These are phyloP conservation scores for Mycena vulgaris DNA, from an alignment of 768 basidiomycete genomes.

Conservation along the genomic window DNA sequence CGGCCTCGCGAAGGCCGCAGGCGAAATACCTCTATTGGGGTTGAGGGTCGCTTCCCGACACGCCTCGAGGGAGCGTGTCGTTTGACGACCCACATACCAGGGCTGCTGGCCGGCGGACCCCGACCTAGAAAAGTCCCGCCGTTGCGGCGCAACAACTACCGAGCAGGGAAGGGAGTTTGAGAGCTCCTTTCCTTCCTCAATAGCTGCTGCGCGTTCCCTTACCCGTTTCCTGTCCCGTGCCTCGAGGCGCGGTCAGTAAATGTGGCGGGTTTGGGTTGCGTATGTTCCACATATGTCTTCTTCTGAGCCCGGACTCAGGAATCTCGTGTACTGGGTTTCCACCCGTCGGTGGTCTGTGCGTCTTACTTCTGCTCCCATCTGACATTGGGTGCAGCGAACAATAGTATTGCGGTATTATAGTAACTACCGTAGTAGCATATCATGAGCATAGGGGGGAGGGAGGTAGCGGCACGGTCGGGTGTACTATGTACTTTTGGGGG, in stretches of 20 bases:
- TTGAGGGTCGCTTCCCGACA: background rate
- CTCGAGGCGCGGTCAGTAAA: background rate
- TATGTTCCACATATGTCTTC: background rate
- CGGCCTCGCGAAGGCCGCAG: background rate
- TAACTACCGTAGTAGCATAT: no score
- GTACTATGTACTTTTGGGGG: no score
- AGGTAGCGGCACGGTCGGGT: no score
- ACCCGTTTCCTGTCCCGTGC: slow-evolving; percentile 1
- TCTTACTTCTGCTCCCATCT: background rate
- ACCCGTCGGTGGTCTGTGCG: no score
- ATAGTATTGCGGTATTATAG: no score
- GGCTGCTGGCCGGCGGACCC: background rate
- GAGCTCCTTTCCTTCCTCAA: no score
- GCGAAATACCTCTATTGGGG: background rate
- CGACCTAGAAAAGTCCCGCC: background rate
- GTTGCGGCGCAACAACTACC: no score
- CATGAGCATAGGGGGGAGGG: no score
- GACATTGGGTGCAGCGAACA: background rate
- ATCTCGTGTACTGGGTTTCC: no score
- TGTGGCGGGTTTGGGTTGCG: background rate
- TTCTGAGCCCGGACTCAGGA: background rate
- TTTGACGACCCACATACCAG: background rate
- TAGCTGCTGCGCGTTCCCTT: background rate
- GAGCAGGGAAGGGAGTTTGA: no score
- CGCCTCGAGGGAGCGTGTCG: background rate